Percentiles rank a stretch among this genome's conserved stretches.
These are phyloP conservation scores for Acidiella bohemica DNA, from an alignment of 495 filamentous ascomycete species.

Conservation along the genomic window DNA sequence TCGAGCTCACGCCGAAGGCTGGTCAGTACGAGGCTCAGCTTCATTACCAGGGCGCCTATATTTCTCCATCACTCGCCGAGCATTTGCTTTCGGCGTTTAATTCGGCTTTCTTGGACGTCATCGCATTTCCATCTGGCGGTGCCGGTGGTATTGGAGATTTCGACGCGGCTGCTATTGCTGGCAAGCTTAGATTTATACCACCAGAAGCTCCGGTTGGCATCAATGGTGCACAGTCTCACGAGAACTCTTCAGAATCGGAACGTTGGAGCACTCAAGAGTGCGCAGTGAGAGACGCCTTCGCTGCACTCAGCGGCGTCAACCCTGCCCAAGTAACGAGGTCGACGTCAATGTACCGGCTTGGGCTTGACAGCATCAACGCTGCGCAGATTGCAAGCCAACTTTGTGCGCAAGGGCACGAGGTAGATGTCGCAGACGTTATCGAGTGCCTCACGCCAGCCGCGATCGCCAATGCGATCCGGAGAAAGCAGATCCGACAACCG, in stretches of 20 bases:
- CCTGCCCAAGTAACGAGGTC: slow-evolving; percentile 14
- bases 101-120: no score
- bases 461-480: slow-evolving; percentile 24
- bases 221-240: no score
- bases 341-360: slow-evolving; percentile 32
- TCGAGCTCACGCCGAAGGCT: slow-evolving; percentile 9
- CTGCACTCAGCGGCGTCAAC: slow-evolving; percentile 34
- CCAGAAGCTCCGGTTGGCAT: no score
- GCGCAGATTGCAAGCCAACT: slow-evolving; percentile 29
- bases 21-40: slow-evolving; percentile 1
- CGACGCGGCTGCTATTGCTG: no score
- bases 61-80: neutral
- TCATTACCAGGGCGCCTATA: slow-evolving; percentile 19
- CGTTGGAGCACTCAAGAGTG: no score
- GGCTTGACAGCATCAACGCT: slow-evolving; percentile 34
- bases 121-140: neutral
- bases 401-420: slow-evolving; percentile 24
- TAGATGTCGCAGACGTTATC: slow-evolving; percentile 56
- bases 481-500: neutral
- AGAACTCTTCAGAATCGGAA: no score
- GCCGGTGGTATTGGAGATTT: no score
- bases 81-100: slow-evolving; percentile 2
- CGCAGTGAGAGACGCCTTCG: slow-evolving; percentile 42
- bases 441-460: slow-evolving; percentile 41
- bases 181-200: no score